Evolutionary conservation across 768 basidiomycete species (phyloP).

Genomic region (Tricholoma sp.): DNA sequence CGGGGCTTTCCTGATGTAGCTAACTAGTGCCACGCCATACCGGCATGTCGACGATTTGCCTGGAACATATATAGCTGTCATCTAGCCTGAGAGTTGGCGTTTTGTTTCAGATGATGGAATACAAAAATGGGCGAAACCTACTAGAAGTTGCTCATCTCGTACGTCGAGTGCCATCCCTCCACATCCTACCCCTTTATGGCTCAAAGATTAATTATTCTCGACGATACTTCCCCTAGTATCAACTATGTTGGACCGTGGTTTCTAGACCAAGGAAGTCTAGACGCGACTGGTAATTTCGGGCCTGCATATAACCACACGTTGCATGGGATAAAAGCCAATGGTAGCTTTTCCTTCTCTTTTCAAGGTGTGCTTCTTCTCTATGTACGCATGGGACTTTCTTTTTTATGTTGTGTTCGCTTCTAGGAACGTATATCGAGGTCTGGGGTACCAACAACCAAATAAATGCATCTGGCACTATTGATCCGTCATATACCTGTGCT

Average conservation of each 20-base stretch:
- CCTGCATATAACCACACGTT: conserved; percentile 25
- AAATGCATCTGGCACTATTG: conserved; percentile 1
- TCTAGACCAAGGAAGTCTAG: conserved; percentile 17
- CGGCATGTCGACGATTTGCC: no score
- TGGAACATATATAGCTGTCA: no score
- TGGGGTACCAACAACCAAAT: conserved; percentile 15
- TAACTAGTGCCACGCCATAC: no score
- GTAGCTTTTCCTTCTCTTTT: conserved; percentile 24
- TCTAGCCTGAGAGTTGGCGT: no score
- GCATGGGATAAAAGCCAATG: conserved; percentile 22
- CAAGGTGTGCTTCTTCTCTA: conserved; percentile 16
- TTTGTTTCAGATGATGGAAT: no score
- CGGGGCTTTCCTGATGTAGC: no score
- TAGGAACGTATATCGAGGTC: conserved; percentile 12
- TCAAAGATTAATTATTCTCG: conserved; percentile 6
- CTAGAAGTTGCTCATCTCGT: no score
- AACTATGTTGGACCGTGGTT: conserved; percentile 20
- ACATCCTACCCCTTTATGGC: not conserved
- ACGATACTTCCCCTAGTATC: conserved; percentile 20
- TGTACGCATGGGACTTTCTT: not conserved
- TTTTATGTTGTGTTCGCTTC: not conserved
- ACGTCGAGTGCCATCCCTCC: no score
- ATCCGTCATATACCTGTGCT: conserved; percentile 20
- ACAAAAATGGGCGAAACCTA: no score
- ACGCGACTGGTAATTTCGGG: conserved; percentile 24